Percentiles rank a stretch among this genome's conserved stretches.
Evolutionary conservation across 106 monocot genomes (phyloP).

Genomic region (Acorus gramineus): DNA sequence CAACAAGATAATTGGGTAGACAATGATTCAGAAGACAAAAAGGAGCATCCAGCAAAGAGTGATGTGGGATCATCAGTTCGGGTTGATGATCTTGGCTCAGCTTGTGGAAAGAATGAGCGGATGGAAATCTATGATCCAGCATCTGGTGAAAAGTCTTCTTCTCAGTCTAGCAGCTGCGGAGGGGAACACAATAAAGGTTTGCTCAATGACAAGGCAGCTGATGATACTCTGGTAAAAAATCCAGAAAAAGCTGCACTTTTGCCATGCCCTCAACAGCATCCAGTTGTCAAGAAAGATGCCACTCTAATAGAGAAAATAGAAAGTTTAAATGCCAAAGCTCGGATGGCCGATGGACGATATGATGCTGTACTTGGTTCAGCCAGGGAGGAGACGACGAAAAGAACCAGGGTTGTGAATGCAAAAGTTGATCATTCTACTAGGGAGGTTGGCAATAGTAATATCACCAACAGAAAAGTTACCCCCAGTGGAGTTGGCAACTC

Average conservation of each 20-base stretch:
- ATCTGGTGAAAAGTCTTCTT: slow-evolving; percentile 6
- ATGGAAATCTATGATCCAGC: neutral
- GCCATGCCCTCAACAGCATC: slow-evolving; percentile 12
- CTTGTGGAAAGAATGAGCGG: neutral
- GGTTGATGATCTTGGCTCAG: too few species aligned
- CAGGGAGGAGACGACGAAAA: slow-evolving; percentile 16
- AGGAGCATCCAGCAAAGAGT: neutral
- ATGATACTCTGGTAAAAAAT: slow-evolving; percentile 13
- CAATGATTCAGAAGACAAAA: slow-evolving; percentile 18
- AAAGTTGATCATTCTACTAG: slow-evolving; percentile 7
- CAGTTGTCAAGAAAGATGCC: slow-evolving; percentile 40
- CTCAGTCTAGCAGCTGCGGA: neutral
- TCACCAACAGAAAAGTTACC: neutral
- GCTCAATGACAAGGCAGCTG: slow-evolving; percentile 6
- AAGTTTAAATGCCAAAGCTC: slow-evolving; percentile 46
- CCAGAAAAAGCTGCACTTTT: slow-evolving; percentile 3
- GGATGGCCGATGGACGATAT: slow-evolving; percentile 29
- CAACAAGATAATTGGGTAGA: slow-evolving; percentile 33
- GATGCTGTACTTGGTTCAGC: slow-evolving; percentile 7
- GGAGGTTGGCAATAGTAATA: slow-evolving; percentile 1
- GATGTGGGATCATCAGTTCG: too few species aligned
- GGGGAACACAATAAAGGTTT: neutral
- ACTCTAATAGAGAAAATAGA: slow-evolving; percentile 54
- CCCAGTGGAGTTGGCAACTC: neutral
- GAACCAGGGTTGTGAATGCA: slow-evolving; percentile 8